Evolutionary conservation across 192 early-diverging fungal species (phyloP), one percentile per base, ranked within the genome.

Genomic region (Linderina pennispora): DNA sequence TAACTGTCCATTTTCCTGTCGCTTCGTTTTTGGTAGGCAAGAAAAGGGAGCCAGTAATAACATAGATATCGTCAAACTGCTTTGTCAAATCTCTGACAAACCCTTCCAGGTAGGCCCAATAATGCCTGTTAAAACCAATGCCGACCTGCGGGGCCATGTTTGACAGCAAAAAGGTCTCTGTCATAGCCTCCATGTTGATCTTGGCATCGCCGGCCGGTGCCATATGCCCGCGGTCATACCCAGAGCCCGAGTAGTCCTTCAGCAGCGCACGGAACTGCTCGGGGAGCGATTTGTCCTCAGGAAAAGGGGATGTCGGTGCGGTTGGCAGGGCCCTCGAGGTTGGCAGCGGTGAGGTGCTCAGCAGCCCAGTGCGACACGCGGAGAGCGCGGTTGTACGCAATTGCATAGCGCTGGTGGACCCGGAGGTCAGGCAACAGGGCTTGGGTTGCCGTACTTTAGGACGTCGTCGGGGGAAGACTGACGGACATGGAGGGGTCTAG

Each of bases 161-260:
- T 23, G 85, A 75, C 19, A 90, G 53, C 19, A 84, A 70, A 50
- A 97, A 97, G 4, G 92, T 94, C 33, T 94, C 89, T 53, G 88
- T 69, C 76, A 97, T 84, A 10, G 84, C 77, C 17, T 66, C 57
- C 41, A 89, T 80, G 1, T 80, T 74, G 50, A 62, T 69, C 45
- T 83, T 83, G 39, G 85, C 83, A 56, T 97, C 91, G 0, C 87
- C 90, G 4, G 94, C 94, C 10, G 92, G 92, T 4, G 74, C 91
- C 78, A 97, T 82, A 45, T 97, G 94, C 17, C 92, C 94, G 32
- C 92, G 82, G 74, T 94, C 92, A 67, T 84, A 94, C 15, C 88
- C 87, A 8, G 83, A 83, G 15, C 77, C 62, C 44, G 76, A 64
- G 62, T 94, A 97, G 72, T 97, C 92, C 16, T 63, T 48, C 25